Evolutionary conservation across 2,329 filamentous ascomycete genomes (phyloP).

Genomic region (Thyridium curvatum): DNA sequence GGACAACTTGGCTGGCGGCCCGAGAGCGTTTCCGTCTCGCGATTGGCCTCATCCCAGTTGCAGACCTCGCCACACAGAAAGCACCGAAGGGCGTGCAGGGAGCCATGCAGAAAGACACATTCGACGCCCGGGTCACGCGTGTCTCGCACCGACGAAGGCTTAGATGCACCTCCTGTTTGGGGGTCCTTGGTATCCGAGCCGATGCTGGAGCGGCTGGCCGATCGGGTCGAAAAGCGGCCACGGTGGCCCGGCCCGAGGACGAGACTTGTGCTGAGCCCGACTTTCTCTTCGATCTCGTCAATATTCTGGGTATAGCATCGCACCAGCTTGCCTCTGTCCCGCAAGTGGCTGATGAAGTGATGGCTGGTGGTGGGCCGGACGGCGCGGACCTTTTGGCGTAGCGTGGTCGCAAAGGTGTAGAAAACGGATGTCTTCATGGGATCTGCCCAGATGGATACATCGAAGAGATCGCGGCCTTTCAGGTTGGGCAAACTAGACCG

Average conservation of each 20-base stretch:
- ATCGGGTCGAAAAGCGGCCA: constrained; percentile 46
- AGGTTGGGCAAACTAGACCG: constrained; percentile 47
- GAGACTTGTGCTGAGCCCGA: constrained; percentile 59
- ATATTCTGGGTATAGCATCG: constrained; percentile 73
- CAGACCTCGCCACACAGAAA: constrained; percentile 52
- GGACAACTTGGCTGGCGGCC: constrained; percentile 64
- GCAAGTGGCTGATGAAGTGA: constrained; percentile 60
- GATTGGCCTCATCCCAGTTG: constrained; percentile 52
- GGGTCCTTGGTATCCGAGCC: neutral
- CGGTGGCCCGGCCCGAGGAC: constrained; percentile 55
- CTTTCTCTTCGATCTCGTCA: constrained; percentile 65
- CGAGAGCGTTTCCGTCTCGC: constrained; percentile 50
- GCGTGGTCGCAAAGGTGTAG: constrained; percentile 63
- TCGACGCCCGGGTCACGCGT: constrained; percentile 42
- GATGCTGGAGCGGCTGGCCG: neutral
- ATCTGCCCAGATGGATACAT: constrained; percentile 64
- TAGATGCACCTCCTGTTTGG: constrained; percentile 4
- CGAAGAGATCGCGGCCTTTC: constrained; percentile 67
- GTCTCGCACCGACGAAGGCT: constrained; percentile 6
- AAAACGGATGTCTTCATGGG: constrained; percentile 63
- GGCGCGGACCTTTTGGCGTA: constrained; percentile 58
- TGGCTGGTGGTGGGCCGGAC: constrained; percentile 60
- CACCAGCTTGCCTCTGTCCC: constrained; percentile 61
- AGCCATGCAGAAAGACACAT: constrained; percentile 67
- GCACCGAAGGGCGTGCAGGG: constrained; percentile 58